phyloP scores from a whole-genome alignment of 1,284 basidiomycete species.

The Fomitopsis pinicola region DNA sequence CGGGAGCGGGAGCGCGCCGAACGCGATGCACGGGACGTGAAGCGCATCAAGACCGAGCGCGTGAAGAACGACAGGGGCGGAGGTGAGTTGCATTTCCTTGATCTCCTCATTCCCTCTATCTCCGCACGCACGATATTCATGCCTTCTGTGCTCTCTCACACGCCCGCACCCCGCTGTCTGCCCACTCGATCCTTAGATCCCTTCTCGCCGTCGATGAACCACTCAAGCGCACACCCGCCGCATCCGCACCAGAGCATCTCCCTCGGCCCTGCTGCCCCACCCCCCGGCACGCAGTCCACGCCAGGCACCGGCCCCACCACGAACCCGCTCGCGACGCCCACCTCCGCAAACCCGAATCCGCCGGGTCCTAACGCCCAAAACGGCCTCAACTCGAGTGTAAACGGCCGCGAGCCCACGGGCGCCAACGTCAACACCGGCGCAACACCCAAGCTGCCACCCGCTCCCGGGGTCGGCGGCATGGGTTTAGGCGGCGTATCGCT shows the following conservation, averaged over 20 bases:
- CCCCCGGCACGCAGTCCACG: constrained; percentile 12
- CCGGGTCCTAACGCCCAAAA: neutral
- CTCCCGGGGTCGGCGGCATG: constrained; percentile 13
- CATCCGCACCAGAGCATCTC: constrained; percentile 20
- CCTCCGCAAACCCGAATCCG: constrained; percentile 4
- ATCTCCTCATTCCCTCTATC: neutral
- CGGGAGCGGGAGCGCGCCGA: constrained; percentile 15
- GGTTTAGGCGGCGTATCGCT: constrained; percentile 9
- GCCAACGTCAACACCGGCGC: constrained; percentile 2
- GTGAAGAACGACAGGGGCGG: constrained; percentile 31
- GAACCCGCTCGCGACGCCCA: constrained; percentile 8
- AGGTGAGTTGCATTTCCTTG: constrained; percentile 9
- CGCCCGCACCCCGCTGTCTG: neutral
- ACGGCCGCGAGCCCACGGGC: neutral
- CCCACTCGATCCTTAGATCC: constrained; percentile 8
- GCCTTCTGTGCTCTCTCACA: neutral
- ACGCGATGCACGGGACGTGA: constrained; percentile 37
- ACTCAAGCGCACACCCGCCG: constrained; percentile 14
- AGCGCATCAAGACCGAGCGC: constrained; percentile 38
- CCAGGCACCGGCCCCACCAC: constrained; percentile 13
- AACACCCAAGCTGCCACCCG: constrained; percentile 22
- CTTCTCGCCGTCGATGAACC: constrained; percentile 14
- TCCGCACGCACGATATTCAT: neutral
- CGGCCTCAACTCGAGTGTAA: neutral
- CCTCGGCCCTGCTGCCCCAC: constrained; percentile 15